phyloP scores from a whole-genome alignment of 2,329 filamentous ascomycete species.

The Verticillium nubilum region DNA sequence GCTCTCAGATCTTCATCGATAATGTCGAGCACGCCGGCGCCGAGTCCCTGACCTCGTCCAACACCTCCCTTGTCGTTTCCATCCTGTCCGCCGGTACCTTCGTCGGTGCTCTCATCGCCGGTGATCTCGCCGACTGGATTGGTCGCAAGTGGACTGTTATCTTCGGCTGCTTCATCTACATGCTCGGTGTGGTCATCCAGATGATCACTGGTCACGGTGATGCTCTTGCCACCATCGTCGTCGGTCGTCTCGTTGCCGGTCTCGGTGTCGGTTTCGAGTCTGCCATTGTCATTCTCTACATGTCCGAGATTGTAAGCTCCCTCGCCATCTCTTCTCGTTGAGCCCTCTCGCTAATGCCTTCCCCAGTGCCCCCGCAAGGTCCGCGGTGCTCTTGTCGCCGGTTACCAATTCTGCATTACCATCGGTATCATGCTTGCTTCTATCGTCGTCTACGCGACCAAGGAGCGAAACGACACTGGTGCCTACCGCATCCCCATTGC shows the following conservation, averaged over 20 bases:
- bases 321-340: background rate
- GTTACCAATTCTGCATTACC: slow-evolving; percentile 81
- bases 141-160: slow-evolving; percentile 71
- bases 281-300: slow-evolving; percentile 78
- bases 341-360: slow-evolving; percentile 14
- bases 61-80: slow-evolving; percentile 59
- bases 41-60: slow-evolving; percentile 28
- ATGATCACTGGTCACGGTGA: slow-evolving; percentile 41
- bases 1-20: slow-evolving; percentile 43
- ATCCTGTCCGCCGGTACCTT: slow-evolving; percentile 76
- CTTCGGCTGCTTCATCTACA: slow-evolving; percentile 66
- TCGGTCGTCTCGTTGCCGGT: slow-evolving; percentile 70
- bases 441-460: slow-evolving; percentile 66
- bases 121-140: slow-evolving; percentile 70
- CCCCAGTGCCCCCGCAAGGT: slow-evolving; percentile 59
- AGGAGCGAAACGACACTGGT: slow-evolving; percentile 54
- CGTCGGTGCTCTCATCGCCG: slow-evolving; percentile 71
- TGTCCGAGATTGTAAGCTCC: slow-evolving; percentile 66
- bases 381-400: slow-evolving; percentile 70
- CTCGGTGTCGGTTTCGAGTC: slow-evolving; percentile 77
- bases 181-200: slow-evolving; percentile 63
- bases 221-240: slow-evolving; percentile 58
- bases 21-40: slow-evolving; percentile 39
- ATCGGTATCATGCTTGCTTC: slow-evolving; percentile 72
- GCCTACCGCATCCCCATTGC: slow-evolving; percentile 77